Base-by-base conservation (phyloP, 805 yeast species). In the Lachancea meyersii region DNA sequence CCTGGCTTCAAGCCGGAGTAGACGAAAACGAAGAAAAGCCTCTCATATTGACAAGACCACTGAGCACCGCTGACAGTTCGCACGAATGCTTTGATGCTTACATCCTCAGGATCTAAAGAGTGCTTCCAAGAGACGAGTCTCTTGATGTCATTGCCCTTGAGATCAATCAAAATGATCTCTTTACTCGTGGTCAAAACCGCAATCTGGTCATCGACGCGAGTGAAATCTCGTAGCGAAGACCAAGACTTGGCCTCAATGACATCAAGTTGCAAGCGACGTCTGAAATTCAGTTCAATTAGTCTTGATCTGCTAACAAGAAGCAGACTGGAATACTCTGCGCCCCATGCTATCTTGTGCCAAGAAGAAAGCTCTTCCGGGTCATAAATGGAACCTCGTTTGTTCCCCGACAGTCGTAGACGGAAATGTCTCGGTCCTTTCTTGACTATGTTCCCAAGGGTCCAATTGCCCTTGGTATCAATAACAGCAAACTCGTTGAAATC, bases 111-210 rank as follows among this genome's bases (percentile, higher is more conserved):
- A 33, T 72, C 71, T 18, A 83, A 60, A 46, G 64, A 75, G 59
- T 87, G 96, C 47, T 80, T 82, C 89, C 94, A 84, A 0, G 89
- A 74, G 1, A 86, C 53, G 2, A 76, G 46, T 44, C 83, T 69
- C 23, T 62, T 62, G n/a, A 76, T 54, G 3, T 62, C 59, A 7
- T 48, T 54, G 1, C 63, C 61, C 13, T 49, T 41, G 10, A 66
- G 47, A 16, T 61, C 66, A 16, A 81, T 51, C 70, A 88, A 65
- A 0, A 77, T 71, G 6, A 88, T 40, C 51, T 84, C 89, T 44
- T 72, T 75, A 1, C 87, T 72, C 0, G 95, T 85, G 21, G 87
- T 61, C 5, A 84, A 52, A 31, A 82, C 70, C 3, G 72, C 63
- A 45, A 70, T 65, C 2, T 63, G 50, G 7, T 58, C 68, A 31